Base-by-base conservation (phyloP, 1,284 basidiomycete species). In the Irpex sp. region DNA sequence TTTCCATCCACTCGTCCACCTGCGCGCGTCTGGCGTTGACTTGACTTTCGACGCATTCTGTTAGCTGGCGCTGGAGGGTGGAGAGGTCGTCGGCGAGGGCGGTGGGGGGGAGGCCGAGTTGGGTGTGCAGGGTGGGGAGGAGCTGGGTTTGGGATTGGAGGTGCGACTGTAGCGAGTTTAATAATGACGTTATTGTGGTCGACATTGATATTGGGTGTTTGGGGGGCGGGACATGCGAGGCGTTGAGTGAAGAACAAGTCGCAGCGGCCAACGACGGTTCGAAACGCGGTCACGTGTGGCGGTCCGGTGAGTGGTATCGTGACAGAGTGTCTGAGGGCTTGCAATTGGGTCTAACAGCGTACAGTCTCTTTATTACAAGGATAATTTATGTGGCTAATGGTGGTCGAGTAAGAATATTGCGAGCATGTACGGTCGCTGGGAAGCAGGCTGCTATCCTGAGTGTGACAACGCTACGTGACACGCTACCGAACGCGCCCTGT, bases 81-180 rank as follows among this genome's bases (percentile, higher is more conserved):
- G 80, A 77, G 9, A 93, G 80, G 62, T 93, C 91, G 71, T 92
- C 88, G 72, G 89, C 86, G 47, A 93, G 83, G 0, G 91, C 88
- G 2, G 85, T 85, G 26, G 84, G 75, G 19, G 91, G 89, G 15
- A 93, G 79, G 31, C 92, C 91, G 13, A 93, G 88, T 67, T 81
- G 79, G 11, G 76, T 74, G 69, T 93, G 90, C 4, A 93, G 78
- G 4, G 86, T 85, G 5, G 92, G 92, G 8, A 93, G 77, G 15
- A 91, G 78, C 67, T 88, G 85, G 0, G 89, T 92, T 75, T 93
- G 91, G 2, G 86, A 78, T 72, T 89, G 89, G 2, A 93, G 78
- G 71, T 91, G 88, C 9, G 86, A 83, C 67, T 93, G 91, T 26
- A 93, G 75, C n/a, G 89, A 88, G 72, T 89, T 85, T 6, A 93